Conservation (phyloP, 2,329 filamentous ascomycete species). For the Aspergillus vadensis region DNA sequence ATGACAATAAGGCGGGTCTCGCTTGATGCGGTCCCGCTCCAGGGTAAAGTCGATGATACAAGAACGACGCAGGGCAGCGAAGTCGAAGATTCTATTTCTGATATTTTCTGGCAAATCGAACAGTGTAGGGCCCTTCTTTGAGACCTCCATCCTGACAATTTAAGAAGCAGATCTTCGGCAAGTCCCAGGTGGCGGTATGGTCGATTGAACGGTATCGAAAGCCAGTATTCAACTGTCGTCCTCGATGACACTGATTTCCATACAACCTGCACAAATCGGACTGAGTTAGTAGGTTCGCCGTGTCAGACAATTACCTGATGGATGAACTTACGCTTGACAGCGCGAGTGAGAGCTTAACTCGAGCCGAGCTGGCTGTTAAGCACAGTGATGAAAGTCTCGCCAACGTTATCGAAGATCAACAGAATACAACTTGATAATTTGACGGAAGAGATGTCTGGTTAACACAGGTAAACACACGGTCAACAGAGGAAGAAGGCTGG, state of each 20-base stretch:
- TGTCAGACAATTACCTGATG: background rate
- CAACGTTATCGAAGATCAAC: no score
- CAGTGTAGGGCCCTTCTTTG: slow-evolving; percentile 12
- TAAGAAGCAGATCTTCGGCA: no score
- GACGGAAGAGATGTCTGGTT: no score
- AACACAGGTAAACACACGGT: background rate
- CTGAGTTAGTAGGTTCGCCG: background rate
- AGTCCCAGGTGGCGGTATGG: background rate
- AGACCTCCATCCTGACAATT: background rate
- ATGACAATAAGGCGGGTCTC: background rate
- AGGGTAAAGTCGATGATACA: slow-evolving; percentile 23
- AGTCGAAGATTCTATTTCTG: slow-evolving; percentile 24
- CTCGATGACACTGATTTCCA: background rate
- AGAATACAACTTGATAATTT: no score
- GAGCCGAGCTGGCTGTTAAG: background rate
- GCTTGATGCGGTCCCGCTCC: slow-evolving; percentile 16
- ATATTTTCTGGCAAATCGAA: slow-evolving; percentile 24
- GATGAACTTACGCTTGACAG: background rate
- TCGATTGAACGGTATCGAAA: background rate
- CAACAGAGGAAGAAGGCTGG: background rate
- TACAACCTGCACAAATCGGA: background rate
- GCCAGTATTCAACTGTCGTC: background rate
- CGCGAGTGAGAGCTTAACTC: background rate
- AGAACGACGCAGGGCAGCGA: slow-evolving; percentile 24
- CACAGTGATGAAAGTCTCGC: no score